Conservation (phyloP, 202 grass and related monocot species). For the Miscanthus sacchariflorus region DNA sequence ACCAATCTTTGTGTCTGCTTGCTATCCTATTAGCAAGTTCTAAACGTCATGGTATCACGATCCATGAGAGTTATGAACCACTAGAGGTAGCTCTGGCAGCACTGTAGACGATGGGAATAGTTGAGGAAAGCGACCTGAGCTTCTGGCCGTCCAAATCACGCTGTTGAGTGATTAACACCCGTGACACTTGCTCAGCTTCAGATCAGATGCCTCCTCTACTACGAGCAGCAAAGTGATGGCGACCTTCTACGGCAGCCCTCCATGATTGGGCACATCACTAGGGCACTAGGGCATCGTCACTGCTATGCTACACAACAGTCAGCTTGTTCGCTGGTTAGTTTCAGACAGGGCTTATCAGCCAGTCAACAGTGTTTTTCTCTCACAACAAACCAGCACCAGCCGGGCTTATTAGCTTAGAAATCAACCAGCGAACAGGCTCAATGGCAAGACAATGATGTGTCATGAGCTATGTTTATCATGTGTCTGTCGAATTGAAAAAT, state of each 20-base stretch:
- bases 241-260: slow-evolving; percentile 27
- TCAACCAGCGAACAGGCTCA: too few relatives aligned
- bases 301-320: neutral
- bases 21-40: neutral
- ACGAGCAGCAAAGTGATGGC: slow-evolving; percentile 22
- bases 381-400: too few relatives aligned
- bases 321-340: too few relatives aligned
- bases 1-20: neutral
- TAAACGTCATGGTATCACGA: neutral
- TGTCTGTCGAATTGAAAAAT: too few relatives aligned
- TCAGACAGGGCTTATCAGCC: too few relatives aligned
- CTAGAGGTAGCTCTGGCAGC: neutral
- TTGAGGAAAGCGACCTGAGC: slow-evolving; percentile 36
- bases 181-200: slow-evolving; percentile 4
- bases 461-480: neutral
- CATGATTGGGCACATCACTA: neutral
- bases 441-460: neutral
- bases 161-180: slow-evolving; percentile 20
- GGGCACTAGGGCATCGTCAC: too few relatives aligned
- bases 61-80: neutral
- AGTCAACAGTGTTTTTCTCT: too few relatives aligned
- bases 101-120: neutral
- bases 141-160: slow-evolving; percentile 36
- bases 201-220: slow-evolving; percentile 37
- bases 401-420: too few relatives aligned